These are phyloP conservation scores for Nyssa sinensis DNA, from an alignment of 148 eudicot species.

Conservation along the genomic window DNA sequence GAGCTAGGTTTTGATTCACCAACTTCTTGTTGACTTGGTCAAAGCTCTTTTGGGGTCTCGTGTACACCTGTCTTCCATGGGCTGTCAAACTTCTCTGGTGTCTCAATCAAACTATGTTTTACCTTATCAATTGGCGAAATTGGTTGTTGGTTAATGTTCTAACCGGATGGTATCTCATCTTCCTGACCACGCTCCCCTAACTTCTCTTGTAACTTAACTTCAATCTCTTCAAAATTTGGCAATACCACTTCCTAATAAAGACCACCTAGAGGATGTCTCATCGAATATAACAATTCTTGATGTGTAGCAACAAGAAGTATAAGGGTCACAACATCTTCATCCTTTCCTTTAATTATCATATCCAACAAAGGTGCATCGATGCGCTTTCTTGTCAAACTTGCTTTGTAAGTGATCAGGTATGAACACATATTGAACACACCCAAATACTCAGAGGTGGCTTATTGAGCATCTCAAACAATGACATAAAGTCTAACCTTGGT, in stretches of 20 bases:
- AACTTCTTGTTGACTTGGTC: no score
- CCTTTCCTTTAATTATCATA: neutral
- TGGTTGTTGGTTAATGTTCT: no score
- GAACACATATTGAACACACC: slow-evolving; percentile 3
- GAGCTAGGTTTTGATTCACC: no score
- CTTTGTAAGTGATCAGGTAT: neutral
- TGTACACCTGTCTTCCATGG: no score
- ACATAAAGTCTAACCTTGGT: neutral
- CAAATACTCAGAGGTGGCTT: neutral
- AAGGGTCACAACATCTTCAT: slow-evolving; percentile 3
- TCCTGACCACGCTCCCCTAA: neutral
- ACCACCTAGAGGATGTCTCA: slow-evolving; percentile 5
- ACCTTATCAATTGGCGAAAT: no score
- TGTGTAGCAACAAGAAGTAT: neutral
- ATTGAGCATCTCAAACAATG: neutral
- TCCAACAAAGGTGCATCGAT: neutral
- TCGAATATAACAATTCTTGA: neutral
- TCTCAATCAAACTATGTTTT: no score
- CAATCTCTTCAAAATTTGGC: neutral
- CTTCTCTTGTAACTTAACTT: neutral
- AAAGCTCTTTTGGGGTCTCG: no score
- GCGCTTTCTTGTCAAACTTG: neutral
- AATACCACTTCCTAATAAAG: neutral
- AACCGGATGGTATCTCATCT: neutral
- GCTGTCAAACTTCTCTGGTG: no score